These are phyloP conservation scores for Melaleuca quinquenervia DNA, from an alignment of 345 rosid species.

Conservation along the genomic window DNA sequence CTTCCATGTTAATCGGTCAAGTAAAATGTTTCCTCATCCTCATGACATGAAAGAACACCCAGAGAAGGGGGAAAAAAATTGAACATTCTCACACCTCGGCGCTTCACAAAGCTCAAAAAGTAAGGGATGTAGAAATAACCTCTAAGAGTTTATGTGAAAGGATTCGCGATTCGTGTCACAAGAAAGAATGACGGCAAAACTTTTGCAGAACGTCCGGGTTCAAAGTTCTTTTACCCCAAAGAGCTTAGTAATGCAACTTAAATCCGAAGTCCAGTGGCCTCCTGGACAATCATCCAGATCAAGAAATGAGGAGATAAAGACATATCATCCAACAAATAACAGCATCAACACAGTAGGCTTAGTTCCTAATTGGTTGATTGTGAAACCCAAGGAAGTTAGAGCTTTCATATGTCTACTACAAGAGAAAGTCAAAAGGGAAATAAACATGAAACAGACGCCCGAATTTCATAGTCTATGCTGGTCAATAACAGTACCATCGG, in stretches of 20 bases:
- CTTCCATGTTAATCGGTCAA: background rate
- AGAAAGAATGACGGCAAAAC: background rate
- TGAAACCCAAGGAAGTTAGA: background rate
- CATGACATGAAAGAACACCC: background rate
- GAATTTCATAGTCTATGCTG: background rate
- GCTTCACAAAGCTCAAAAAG: background rate
- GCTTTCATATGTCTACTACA: background rate
- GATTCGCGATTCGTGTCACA: background rate
- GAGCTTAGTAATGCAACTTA: background rate
- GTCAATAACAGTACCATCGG: background rate
- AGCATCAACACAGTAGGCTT: background rate
- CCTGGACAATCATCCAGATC: background rate
- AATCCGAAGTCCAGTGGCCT: background rate
- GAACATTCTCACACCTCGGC: background rate
- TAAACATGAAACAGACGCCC: background rate
- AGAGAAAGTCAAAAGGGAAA: background rate
- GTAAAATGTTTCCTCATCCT: background rate
- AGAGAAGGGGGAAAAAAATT: background rate
- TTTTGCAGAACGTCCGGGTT: background rate
- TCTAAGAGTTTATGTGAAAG: background rate
- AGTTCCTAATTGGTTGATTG: background rate
- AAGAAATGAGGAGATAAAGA: background rate
- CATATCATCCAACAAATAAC: background rate
- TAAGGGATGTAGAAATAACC: background rate
- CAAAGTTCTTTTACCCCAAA: background rate